phyloP scores from a whole-genome alignment of 768 basidiomycete species.

The Amanita exitialis region DNA sequence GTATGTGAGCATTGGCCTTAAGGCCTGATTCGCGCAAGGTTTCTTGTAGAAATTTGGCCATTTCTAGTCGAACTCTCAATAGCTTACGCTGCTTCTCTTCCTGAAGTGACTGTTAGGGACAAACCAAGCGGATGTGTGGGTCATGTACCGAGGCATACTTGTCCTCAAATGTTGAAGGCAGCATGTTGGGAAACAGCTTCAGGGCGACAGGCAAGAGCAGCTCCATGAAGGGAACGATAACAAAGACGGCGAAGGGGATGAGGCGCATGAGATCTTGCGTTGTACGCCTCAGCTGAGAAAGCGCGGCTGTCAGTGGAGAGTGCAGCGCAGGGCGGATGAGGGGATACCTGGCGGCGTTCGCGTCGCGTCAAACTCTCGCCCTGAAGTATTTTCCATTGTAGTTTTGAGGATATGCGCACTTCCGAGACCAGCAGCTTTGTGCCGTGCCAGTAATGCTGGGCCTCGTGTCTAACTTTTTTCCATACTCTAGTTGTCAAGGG shows the following conservation, averaged over 20 bases:
- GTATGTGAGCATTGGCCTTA: constrained; percentile 87
- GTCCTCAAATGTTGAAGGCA: constrained; percentile 97
- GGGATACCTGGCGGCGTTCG: constrained; percentile 77
- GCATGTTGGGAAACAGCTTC: constrained; percentile 97
- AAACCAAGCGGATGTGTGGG: not conserved
- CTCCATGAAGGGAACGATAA: constrained; percentile 98
- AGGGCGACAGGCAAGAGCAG: constrained; percentile 90
- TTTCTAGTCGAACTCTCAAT: constrained; percentile 88
- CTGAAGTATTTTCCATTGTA: constrained; percentile 89
- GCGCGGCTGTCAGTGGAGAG: constrained; percentile 6
- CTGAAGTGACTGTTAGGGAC: constrained; percentile 27
- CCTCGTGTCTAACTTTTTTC: constrained; percentile 95
- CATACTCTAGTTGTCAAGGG: constrained; percentile 59
- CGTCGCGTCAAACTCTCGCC: constrained; percentile 87
- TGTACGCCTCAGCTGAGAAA: constrained; percentile 72
- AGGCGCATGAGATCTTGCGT: constrained; percentile 89
- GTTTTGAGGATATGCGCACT: constrained; percentile 77
- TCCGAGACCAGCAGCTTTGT: constrained; percentile 91
- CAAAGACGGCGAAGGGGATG: constrained; percentile 90
- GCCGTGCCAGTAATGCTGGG: constrained; percentile 94
- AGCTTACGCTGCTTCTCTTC: constrained; percentile 97
- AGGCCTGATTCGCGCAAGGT: constrained; percentile 91
- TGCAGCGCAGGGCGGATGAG: not conserved
- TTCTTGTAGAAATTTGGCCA: constrained; percentile 99
- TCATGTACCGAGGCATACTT: constrained; percentile 74